Conservation (phyloP, 1,284 basidiomycete genomes). For the Apiotrichum akiyoshidainum region DNA sequence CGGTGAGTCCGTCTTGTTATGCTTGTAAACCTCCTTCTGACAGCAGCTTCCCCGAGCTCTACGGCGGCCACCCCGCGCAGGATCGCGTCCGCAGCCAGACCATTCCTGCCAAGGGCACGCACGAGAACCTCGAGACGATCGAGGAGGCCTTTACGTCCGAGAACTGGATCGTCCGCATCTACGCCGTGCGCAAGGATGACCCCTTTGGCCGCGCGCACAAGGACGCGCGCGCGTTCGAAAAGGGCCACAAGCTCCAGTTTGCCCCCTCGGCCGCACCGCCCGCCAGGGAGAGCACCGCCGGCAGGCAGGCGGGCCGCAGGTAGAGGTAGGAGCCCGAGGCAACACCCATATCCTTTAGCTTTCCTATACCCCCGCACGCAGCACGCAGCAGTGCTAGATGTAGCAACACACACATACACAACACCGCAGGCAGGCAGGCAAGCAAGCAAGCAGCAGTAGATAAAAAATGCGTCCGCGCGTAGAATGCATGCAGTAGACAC, state of each 20-base stretch:
- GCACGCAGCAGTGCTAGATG: not conserved
- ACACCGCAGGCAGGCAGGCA: too few relatives aligned
- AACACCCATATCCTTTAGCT: too few relatives aligned
- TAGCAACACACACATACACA: not conserved
- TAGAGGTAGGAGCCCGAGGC: too few relatives aligned
- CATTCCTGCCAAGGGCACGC: constrained; percentile 69
- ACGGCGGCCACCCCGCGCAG: constrained; percentile 66
- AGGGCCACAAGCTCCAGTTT: constrained; percentile 53
- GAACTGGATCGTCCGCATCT: constrained; percentile 98
- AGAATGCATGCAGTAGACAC: constrained; percentile 1
- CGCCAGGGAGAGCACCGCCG: not conserved
- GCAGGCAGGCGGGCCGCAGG: not conserved
- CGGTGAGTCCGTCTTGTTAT: constrained; percentile 56
- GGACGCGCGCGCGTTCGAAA: constrained; percentile 75
- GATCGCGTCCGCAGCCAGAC: constrained; percentile 83
- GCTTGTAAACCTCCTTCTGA: not conserved
- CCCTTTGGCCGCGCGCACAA: constrained; percentile 81
- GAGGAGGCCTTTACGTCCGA: constrained; percentile 96
- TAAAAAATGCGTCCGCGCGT: not conserved
- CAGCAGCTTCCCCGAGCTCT: constrained; percentile 78
- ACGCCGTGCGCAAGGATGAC: constrained; percentile 93
- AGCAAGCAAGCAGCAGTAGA: not conserved
- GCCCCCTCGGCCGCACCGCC: not conserved
- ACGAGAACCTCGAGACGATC: constrained; percentile 67
- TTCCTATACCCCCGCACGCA: too few relatives aligned